Evolutionary conservation across 805 yeast species (phyloP).

Genomic region (Clavispora carvajalis): DNA sequence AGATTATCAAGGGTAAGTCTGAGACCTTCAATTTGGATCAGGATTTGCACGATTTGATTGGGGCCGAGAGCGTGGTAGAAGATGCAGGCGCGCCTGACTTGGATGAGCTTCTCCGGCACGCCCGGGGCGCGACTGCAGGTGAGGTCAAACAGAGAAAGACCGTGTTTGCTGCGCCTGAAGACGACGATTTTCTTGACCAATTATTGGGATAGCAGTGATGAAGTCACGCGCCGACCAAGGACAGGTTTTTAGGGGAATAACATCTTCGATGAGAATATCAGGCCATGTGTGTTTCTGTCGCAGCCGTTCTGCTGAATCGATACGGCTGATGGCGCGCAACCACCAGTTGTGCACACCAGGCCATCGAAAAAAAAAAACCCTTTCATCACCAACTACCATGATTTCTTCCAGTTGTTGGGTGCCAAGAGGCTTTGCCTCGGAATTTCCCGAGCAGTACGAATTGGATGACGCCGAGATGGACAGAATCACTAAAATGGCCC

Average conservation of each 20-base stretch:
- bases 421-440: slow-evolving; percentile 92
- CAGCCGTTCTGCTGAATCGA: too few species aligned
- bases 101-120: slow-evolving; percentile 8
- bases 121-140: background rate
- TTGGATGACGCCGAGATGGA: slow-evolving; percentile 90
- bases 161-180: background rate
- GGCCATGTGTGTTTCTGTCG: too few species aligned
- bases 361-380: background rate
- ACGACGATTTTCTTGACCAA: slow-evolving; percentile 15
- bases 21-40: slow-evolving; percentile 5
- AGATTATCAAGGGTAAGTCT: slow-evolving; percentile 8
- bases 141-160: background rate
- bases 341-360: background rate
- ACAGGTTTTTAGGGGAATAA: too few species aligned
- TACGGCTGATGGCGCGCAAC: background rate
- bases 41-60: slow-evolving; percentile 18
- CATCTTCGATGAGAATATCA: too few species aligned
- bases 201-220: slow-evolving; percentile 7
- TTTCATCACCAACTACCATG: slow-evolving; percentile 40
- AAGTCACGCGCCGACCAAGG: too few species aligned
- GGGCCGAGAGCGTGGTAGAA: slow-evolving; percentile 4
- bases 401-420: slow-evolving; percentile 94
- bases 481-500: slow-evolving; percentile 80
- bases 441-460: slow-evolving; percentile 85
- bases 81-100: slow-evolving; percentile 4